Percentiles rank a stretch among this genome's conserved stretches.
Conservation (phyloP, 2,329 filamentous ascomycete genomes). For the Fusarium poae region DNA sequence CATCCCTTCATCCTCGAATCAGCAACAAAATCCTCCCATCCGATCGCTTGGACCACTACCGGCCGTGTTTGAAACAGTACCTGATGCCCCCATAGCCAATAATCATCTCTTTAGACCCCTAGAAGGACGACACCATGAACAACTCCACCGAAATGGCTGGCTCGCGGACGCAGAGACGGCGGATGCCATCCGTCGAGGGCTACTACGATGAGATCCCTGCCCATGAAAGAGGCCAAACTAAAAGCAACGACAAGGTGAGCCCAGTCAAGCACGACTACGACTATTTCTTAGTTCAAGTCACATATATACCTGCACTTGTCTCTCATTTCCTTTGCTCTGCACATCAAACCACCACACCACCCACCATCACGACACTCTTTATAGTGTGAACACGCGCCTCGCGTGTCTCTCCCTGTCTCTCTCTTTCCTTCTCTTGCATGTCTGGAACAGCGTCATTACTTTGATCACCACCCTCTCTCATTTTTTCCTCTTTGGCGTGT, state of each 20-base stretch:
- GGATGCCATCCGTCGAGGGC: constrained; percentile 30
- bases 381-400: constrained; percentile 47
- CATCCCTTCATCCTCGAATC: constrained; percentile 19
- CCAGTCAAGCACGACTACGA: background rate
- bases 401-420: constrained; percentile 40
- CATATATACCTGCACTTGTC: constrained; percentile 24
- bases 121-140: constrained; percentile 32
- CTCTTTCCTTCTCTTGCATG: constrained; percentile 24
- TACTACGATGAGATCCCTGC: constrained; percentile 42
- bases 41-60: constrained; percentile 25
- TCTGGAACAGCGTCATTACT: constrained; percentile 38
- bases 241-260: constrained; percentile 32
- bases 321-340: constrained; percentile 17
- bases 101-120: constrained; percentile 24
- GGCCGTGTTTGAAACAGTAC: constrained; percentile 38
- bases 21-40: background rate
- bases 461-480: constrained; percentile 25
- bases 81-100: constrained; percentile 40
- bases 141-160: constrained; percentile 39
- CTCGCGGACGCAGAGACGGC: constrained; percentile 30
- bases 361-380: constrained; percentile 39
- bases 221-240: constrained; percentile 4
- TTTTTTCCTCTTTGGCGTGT: constrained; percentile 18
- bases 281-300: constrained; percentile 13
- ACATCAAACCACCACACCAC: constrained; percentile 22